Evolutionary conservation across 2,329 filamentous ascomycete genomes (phyloP), one percentile per base, ranked within the genome.

Genomic region (Cercospora sp.): DNA sequence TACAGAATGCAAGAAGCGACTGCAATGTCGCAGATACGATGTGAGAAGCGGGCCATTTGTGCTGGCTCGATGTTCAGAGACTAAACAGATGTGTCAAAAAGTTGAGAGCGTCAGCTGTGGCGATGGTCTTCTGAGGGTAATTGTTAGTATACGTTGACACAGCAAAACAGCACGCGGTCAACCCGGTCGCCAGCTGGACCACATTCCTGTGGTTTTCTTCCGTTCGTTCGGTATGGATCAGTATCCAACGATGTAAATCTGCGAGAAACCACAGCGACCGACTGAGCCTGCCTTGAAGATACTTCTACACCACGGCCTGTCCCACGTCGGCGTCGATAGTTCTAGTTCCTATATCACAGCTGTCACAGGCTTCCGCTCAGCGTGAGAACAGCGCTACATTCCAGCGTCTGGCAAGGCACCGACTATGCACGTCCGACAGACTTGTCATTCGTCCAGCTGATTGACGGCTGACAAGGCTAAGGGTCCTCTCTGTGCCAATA

Each of bases 151-250:
- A 42, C 16, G 36, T 42, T 42, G 36, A n/a, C 36, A 42, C 36
- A 40, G 5, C 36, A 42, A 6, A 42, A 42, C 7, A 42, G 36
- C 3, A 7, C 6, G 36, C 26, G 33, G 68, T 63, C 62, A 71
- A 61, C 69, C 60, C 61, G 66, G 45, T 36, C 58, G 65, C 69
- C 73, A 73, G 72, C 73, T 68, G 64, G 59, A 55, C 31, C 70
- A 68, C 73, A 75, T 75, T 75, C 73, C 73, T 71, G 71, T 73
- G 70, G 74, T 73, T n/a, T 23, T 18, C 18, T 26, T n/a, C 53
- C 45, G 20, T 13, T 51, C 45, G 20, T 3, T 26, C 45, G 45
- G 45, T 23, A 51, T 8, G 4, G 10, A 23, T 12, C 45, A 23
- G 45, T 13, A 26, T 3, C 18, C 9, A 20, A 23, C 26, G 20